phyloP scores from a whole-genome alignment of 306 rosid genomes.

The Datisca glomerata region DNA sequence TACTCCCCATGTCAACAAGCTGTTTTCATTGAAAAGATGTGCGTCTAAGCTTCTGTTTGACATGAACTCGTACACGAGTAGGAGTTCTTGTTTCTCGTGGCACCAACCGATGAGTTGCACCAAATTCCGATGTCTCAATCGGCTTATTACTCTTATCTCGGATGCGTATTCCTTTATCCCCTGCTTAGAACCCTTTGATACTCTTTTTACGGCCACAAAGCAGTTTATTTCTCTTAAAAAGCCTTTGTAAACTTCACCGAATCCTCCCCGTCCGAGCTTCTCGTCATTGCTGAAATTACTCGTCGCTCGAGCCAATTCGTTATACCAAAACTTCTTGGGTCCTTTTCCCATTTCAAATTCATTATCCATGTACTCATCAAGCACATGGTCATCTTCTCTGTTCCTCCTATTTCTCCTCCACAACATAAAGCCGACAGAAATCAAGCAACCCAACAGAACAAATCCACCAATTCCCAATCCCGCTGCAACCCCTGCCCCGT shows the following conservation, averaged over 20 bases:
- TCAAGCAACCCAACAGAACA: not conserved
- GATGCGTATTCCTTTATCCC: constrained; percentile 14
- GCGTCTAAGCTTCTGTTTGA: constrained; percentile 10
- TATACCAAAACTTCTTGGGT: constrained; percentile 8
- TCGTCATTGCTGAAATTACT: constrained; percentile 4
- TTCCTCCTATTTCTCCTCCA: not conserved
- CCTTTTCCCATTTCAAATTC: constrained; percentile 10
- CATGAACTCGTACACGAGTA: constrained; percentile 14
- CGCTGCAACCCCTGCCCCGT: not conserved
- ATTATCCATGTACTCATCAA: constrained; percentile 1
- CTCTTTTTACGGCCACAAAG: constrained; percentile 11
- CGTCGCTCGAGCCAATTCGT: constrained; percentile 6
- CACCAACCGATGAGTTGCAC: constrained; percentile 18
- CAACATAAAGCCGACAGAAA: not conserved
- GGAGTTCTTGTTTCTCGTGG: constrained; percentile 7
- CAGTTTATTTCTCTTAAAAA: not conserved
- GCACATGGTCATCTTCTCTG: not conserved
- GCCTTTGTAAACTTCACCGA: constrained; percentile 18
- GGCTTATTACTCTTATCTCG: constrained; percentile 14
- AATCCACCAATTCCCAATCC: constrained; percentile 9
- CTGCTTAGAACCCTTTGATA: constrained; percentile 12
- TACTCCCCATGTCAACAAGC: constrained; percentile 2
- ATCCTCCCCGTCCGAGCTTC: constrained; percentile 18
- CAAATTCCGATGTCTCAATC: constrained; percentile 14
- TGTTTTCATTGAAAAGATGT: constrained; percentile 4